Evolutionary conservation across 352 stramenopile species (phyloP).

Genomic region (Globisporangium perplexum): DNA sequence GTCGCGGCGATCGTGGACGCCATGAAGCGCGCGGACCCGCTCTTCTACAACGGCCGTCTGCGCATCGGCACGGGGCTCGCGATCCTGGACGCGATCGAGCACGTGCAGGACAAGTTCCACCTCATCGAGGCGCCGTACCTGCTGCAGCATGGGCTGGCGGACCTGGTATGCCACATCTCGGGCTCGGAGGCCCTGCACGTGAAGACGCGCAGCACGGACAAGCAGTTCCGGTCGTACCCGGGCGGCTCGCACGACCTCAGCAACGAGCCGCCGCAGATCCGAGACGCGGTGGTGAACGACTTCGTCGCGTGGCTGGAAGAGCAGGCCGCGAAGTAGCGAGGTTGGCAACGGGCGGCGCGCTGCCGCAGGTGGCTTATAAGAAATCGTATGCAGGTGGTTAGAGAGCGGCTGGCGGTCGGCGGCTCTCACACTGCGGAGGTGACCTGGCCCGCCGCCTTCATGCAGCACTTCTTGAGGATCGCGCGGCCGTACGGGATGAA

Average conservation of each 20-base stretch:
- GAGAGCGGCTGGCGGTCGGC: too few species aligned
- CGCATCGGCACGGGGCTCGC: slow-evolving; percentile 66
- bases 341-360: neutral
- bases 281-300: slow-evolving; percentile 53
- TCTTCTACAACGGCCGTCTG: slow-evolving; percentile 72
- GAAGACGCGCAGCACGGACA: slow-evolving; percentile 55
- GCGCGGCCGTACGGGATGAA: slow-evolving; percentile 77
- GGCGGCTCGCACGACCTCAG: slow-evolving; percentile 61
- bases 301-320: slow-evolving; percentile 71
- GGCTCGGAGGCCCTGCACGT: slow-evolving; percentile 54
- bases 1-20: slow-evolving; percentile 46
- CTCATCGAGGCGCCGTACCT: slow-evolving; percentile 68
- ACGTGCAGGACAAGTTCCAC: slow-evolving; percentile 49
- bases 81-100: slow-evolving; percentile 54
- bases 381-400: neutral
- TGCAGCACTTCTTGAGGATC: slow-evolving; percentile 69
- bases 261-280: slow-evolving; percentile 62
- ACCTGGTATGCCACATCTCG: slow-evolving; percentile 64
- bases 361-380: neutral
- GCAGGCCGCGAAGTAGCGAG: slow-evolving; percentile 16
- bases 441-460: slow-evolving; percentile 47
- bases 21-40: slow-evolving; percentile 48
- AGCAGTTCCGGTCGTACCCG: slow-evolving; percentile 61
- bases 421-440: slow-evolving; percentile 23
- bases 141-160: slow-evolving; percentile 65